phyloP scores from a whole-genome alignment of 495 filamentous ascomycete species.

The Choiromyces venosus region DNA sequence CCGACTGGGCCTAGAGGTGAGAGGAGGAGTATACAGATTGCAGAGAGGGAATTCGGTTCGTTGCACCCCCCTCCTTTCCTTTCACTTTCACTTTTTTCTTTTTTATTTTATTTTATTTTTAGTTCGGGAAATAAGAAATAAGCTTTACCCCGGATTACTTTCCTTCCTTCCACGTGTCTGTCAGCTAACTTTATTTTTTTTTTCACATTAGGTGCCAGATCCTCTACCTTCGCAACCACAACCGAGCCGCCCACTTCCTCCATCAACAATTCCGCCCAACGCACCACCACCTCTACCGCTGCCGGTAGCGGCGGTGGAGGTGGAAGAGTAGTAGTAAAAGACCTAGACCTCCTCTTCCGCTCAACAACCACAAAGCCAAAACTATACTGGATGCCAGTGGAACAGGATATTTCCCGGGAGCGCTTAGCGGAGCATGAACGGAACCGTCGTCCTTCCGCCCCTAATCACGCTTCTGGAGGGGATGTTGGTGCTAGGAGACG shows the following conservation, averaged over 20 bases:
- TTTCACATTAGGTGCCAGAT: neutral
- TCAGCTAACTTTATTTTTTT: neutral
- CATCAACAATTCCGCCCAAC: neutral
- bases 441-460: too few relatives aligned
- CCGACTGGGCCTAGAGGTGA: slow-evolving; percentile 35
- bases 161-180: neutral
- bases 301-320: neutral
- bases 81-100: neutral
- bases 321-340: slow-evolving; percentile 18
- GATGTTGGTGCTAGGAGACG: slow-evolving; percentile 11
- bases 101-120: neutral
- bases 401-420: slow-evolving; percentile 43
- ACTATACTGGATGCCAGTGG: slow-evolving; percentile 59
- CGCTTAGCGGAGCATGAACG: slow-evolving; percentile 21
- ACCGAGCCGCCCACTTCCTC: neutral
- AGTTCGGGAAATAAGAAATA: neutral
- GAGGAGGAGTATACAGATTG: slow-evolving; percentile 9
- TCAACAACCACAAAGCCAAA: slow-evolving; percentile 63
- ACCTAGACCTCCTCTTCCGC: slow-evolving; percentile 57
- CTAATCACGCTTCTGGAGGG: too few relatives aligned
- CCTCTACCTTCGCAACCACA: neutral
- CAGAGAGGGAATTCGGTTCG: slow-evolving; percentile 16
- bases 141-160: neutral
- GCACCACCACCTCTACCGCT: neutral
- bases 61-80: neutral